Evolutionary conservation across 2,329 filamentous ascomycete species (phyloP), one percentile per base, ranked within the genome.

Genomic region (Exserohilum turcica): DNA sequence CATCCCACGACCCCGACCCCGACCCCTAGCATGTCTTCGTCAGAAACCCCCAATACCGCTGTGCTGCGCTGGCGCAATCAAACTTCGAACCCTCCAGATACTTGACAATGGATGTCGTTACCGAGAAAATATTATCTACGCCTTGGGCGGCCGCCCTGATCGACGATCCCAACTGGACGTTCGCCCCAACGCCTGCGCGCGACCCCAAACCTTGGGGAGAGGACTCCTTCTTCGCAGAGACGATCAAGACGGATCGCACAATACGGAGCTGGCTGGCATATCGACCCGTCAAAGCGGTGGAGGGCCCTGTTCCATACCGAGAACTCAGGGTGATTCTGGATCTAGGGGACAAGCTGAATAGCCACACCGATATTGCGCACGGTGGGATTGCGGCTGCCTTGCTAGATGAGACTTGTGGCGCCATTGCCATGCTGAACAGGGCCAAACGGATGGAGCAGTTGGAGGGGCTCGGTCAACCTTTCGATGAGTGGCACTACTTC

Each of bases 381-480:
- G 84, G 85, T 16, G 85, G 85, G 1, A 78, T 87, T 27, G 77
- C 83, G 6, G 78, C 79, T 7, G 78, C 81, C 0, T 65, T 87
- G n/a, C 66, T 88, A 18, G 85, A 88, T 63, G 85, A 88, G 64
- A 71, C 76, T 5, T 80, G 82, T 66, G 83, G 84, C 1, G 72
- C 80, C 5, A 57, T 85, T 15, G 72, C 83, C 8, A 73, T 74
- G 2, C 61, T 78, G 24, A 82, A 82, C 56, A 50, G 62, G 13
- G 73, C 73, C 40, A 56, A 37, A 12, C 61, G 53, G 35, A 43
- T 55, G 10, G 29, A 60, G 39, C 58, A 48, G 24, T 3, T 43
- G 21, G 52, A 38, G 43, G 43, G 48, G 38, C 21, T 43, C 18
- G 57, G 60, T 8, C 32, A 33, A 39, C 5, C 43, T 40, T 5